A percentile compares a stretch with the other conserved stretches of the same genome.
phyloP scores from a whole-genome alignment of 768 basidiomycete genomes.

The Cystofilobasidium capitatum region DNA sequence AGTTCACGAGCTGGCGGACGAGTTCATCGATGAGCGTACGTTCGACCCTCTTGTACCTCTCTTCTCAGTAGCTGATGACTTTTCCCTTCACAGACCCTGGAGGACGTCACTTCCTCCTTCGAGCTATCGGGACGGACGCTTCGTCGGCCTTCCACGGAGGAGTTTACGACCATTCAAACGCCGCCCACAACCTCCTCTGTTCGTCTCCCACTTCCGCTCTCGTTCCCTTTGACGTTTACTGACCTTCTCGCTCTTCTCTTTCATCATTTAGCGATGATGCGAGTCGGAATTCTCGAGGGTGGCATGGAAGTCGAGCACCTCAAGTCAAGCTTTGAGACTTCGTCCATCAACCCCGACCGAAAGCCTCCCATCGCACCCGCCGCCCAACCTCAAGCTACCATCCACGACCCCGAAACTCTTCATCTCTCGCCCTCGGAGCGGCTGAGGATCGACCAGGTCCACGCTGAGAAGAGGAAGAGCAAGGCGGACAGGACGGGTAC shows the following conservation, averaged over 20 bases:
- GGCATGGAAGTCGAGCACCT: conserved; percentile 51
- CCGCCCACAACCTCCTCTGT: conserved; percentile 65
- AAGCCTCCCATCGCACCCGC: conserved; percentile 35
- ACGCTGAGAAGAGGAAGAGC: conserved; percentile 33
- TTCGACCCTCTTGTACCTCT: background rate
- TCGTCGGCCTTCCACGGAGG: conserved; percentile 91
- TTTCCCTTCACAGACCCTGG: conserved; percentile 52
- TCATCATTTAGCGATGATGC: conserved; percentile 51
- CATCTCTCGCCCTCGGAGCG: conserved; percentile 61
- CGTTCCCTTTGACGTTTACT: conserved; percentile 11
- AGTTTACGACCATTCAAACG: conserved; percentile 79
- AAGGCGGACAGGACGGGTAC: conserved; percentile 1
- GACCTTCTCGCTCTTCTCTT: background rate
- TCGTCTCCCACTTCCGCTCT: conserved; percentile 32
- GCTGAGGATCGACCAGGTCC: conserved; percentile 50
- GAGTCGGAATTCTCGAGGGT: conserved; percentile 57
- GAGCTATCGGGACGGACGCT: conserved; percentile 80
- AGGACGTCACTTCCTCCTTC: conserved; percentile 69
- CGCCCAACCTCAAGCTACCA: conserved; percentile 48
- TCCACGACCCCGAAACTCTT: conserved; percentile 36
- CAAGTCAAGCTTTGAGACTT: conserved; percentile 29
- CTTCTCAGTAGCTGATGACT: background rate
- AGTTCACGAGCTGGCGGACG: background rate
- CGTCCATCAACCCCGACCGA: conserved; percentile 22
- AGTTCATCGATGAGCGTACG: background rate